Percentiles rank a stretch among this genome's conserved stretches.
These are phyloP conservation scores for Cadophora malorum DNA, from an alignment of 2,329 filamentous ascomycete species.

Conservation along the genomic window DNA sequence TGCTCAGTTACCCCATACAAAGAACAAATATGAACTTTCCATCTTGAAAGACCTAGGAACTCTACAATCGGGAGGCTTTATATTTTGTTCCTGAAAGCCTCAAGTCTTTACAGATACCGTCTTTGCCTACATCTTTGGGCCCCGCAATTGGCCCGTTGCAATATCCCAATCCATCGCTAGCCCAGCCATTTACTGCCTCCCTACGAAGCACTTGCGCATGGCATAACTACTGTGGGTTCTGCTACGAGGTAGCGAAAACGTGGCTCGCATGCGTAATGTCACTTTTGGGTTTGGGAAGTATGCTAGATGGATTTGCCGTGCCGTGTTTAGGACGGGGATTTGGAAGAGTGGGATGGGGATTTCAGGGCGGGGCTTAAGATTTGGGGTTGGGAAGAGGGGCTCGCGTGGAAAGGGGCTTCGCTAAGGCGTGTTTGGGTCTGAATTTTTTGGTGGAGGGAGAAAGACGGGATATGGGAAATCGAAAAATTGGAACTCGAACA, in stretches of 20 bases:
- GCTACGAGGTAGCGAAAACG: neutral
- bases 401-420: constrained; percentile 12
- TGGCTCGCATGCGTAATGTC: neutral
- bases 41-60: no score
- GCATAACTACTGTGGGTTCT: neutral
- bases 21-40: no score
- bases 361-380: neutral
- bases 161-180: constrained; percentile 2
- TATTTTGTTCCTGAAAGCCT: neutral
- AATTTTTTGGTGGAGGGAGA: no score
- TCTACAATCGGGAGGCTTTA: neutral
- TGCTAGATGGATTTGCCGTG: neutral
- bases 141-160: neutral
- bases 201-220: neutral
- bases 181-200: neutral
- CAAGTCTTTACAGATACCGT: neutral
- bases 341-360: neutral
- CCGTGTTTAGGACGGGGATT: neutral
- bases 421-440: neutral
- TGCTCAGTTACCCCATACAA: no score
- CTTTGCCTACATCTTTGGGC: neutral
- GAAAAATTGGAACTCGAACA: no score
- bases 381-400: neutral
- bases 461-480: no score
- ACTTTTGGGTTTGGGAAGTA: neutral